Evolutionary conservation across 2,329 filamentous ascomycete species (phyloP), one percentile per base, ranked within the genome.

Genomic region (Pseudogymnoascus sp.): DNA sequence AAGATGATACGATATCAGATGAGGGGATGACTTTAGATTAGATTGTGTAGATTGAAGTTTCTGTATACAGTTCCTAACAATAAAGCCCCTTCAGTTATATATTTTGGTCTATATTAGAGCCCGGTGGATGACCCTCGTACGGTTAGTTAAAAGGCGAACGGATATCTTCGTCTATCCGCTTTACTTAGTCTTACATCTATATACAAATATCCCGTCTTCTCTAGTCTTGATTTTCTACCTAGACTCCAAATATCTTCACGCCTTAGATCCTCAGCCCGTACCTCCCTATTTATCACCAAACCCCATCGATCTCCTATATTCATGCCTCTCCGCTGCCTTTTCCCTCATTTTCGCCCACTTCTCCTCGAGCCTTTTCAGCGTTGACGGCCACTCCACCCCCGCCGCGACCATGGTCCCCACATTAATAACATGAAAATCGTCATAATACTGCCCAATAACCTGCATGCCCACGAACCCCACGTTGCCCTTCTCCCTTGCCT

Each of bases 391-490:
- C 33, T 23, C 33, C 16, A 1, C 11, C 59, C 59, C 33, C 11
- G 59, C 59, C 33, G 33, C 59, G 21, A 38, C 18, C 59, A 60
- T 37, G 11, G 37, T 28, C n/a, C 47, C 62, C 12, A 33, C 56
- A 8, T 60, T 61, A 37, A 59, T 59, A 40, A 63, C 61, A 14
- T 60, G 18, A 18, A 63, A 37, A 61, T 92, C 89, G 69, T 91
- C 85, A 74, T 88, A 91, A 71, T 85, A 92, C 72, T 92, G 89
- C 28, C 86, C 88, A 65, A 91, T 85, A 16, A 92, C 70, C 72
- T 92, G 90, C 71, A 94, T 78, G 0, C 90, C 90, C 1, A 81
- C 79, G 60, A 75, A 77, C 33, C 73, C 69, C 5, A 78, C 71
- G 44, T 77, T 71, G 1, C 68, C 76, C 14, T 71, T 73, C n/a